phyloP scores from a whole-genome alignment of 1,284 basidiomycete genomes.

The Taiwanofungus camphoratus region DNA sequence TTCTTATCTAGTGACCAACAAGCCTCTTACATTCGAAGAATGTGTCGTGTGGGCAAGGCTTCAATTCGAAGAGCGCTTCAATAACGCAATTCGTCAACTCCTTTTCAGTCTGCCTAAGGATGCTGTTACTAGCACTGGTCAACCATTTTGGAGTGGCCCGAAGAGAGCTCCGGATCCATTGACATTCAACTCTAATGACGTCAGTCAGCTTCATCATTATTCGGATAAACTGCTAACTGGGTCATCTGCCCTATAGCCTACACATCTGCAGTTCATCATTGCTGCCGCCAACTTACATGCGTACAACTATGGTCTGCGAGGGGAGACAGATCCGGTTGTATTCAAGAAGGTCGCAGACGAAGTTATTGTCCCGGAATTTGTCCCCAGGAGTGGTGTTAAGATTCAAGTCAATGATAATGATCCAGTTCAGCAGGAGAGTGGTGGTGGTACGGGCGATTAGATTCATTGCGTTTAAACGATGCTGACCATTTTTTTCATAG shows the following conservation, averaged over 20 bases:
- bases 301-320: constrained; percentile 96
- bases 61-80: constrained; percentile 94
- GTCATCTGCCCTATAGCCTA: constrained; percentile 47
- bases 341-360: constrained; percentile 85
- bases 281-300: constrained; percentile 96
- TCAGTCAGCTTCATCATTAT: constrained; percentile 33
- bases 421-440: constrained; percentile 54
- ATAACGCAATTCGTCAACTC: constrained; percentile 91
- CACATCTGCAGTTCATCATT: constrained; percentile 88
- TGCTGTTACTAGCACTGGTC: constrained; percentile 82
- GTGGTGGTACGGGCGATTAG: constrained; percentile 26
- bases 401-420: constrained; percentile 96
- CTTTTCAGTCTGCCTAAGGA: constrained; percentile 95
- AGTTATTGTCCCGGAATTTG: constrained; percentile 91
- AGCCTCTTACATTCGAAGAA: constrained; percentile 94
- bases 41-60: constrained; percentile 97
- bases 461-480: constrained; percentile 1
- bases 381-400: constrained; percentile 88
- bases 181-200: constrained; percentile 81
- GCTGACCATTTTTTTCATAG: constrained; percentile 24
- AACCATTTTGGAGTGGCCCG: constrained; percentile 96
- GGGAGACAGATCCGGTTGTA: constrained; percentile 73
- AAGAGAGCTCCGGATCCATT: constrained; percentile 97
- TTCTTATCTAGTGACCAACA: constrained; percentile 86
- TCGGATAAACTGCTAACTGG: constrained; percentile 3